Base-by-base conservation (phyloP, 345 rosid genomes). In the Pseudoturritis turrita region DNA sequence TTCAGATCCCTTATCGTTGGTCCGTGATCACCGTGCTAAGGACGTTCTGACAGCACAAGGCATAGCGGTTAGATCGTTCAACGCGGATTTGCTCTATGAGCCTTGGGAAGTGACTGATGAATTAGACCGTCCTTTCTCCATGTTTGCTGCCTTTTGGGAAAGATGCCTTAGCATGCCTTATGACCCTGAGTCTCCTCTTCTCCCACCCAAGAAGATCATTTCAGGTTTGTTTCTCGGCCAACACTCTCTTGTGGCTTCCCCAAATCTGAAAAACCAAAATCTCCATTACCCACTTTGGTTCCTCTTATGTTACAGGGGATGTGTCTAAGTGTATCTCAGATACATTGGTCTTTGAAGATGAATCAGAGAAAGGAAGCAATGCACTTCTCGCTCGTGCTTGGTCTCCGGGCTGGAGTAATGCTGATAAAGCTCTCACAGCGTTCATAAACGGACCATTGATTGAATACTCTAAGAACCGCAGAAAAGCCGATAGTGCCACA, bases 391-490 rank as follows among this genome's bases (percentile, higher is more conserved):
- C 98, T 66, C 87, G 98, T 72, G 98, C 97, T 68, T 94, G 98
- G 98, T 85, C 97, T 52, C 97, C 98, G 1, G 97, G 98, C 3
- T 94, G 98, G 98, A 89, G 89, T 82, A 88, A 79, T 70, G 98
- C 90, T 54, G 93, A 94, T 70, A 94, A 82, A 81, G 93, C 97
- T 70, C 80, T 94, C 77, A 88, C 92, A 12, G 78, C 97, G 36
- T 91, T 94, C 75, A 81, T 91, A 53, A 91, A 89, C 19, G 98
- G 98, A 49, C 90, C 98, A 12, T 64, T 94, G 41, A 72, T 91
- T 57, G 98, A 94, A 70, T 91, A 94, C 85, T 88, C 96, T 12
- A 79, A 81, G 83, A 91, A 94, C 70, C 87, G 96, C 5, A 76
- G 97, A 44, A 94, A 94, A 83, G 98, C 97, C 18, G 98, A 94